A percentile compares a stretch with the other conserved stretches of the same genome.
phyloP scores from a whole-genome alignment of 345 rosid genomes.

The Trapa bicornis region DNA sequence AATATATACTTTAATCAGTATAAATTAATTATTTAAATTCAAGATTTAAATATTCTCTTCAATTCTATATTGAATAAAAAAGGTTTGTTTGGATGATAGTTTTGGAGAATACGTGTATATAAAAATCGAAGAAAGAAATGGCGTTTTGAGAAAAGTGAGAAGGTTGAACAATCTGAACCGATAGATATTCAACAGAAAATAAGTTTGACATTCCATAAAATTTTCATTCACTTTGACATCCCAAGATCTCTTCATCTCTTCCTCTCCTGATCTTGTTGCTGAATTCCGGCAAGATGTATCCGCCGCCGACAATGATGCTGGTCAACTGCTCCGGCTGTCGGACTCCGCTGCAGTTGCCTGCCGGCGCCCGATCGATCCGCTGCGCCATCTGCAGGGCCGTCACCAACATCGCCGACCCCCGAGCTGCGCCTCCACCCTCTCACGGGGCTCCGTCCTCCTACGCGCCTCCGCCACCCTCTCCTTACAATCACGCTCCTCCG shows the following conservation, averaged over 20 bases:
- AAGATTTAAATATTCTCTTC: no score
- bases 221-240: no score
- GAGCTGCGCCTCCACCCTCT: slow-evolving; percentile 32
- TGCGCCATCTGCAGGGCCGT: slow-evolving; percentile 68
- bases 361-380: slow-evolving; percentile 66
- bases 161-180: no score
- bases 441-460: slow-evolving; percentile 9
- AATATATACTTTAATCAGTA: no score
- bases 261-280: background rate
- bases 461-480: slow-evolving; percentile 24
- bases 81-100: no score
- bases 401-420: slow-evolving; percentile 62
- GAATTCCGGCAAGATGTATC: slow-evolving; percentile 11
- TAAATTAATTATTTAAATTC: no score
- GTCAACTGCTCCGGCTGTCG: slow-evolving; percentile 70
- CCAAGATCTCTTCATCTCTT: background rate
- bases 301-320: slow-evolving; percentile 40
- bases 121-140: no score
- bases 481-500: slow-evolving; percentile 38
- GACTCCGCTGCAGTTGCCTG: slow-evolving; percentile 66
- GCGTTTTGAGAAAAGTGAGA: no score
- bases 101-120: no score
- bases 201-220: background rate
- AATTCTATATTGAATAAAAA: no score
- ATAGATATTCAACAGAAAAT: no score